phyloP scores from a whole-genome alignment of 2,329 filamentous ascomycete species.

The Hypomyces perniciosus region DNA sequence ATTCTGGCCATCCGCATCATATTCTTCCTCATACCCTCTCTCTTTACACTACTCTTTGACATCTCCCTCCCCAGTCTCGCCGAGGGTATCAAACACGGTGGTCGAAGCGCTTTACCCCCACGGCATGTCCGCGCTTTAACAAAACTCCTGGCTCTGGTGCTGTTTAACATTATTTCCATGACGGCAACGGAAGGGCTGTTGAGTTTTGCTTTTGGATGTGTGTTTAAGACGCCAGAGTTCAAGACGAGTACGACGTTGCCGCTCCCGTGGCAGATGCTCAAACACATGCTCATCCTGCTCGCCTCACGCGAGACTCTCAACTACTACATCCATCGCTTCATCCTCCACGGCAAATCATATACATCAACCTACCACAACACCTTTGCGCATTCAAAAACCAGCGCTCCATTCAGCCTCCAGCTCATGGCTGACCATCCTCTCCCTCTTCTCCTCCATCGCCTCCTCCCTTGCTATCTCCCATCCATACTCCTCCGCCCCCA shows the following conservation, averaged over 20 bases:
- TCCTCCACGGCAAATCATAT: slow-evolving; percentile 54
- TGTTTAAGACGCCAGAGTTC: slow-evolving; percentile 38
- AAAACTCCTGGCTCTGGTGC: slow-evolving; percentile 35
- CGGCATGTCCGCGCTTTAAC: slow-evolving; percentile 31
- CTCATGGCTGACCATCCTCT: slow-evolving; percentile 64
- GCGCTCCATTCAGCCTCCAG: slow-evolving; percentile 55
- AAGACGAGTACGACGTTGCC: slow-evolving; percentile 43
- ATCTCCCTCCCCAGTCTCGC: slow-evolving; percentile 62
- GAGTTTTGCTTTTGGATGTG: slow-evolving; percentile 30
- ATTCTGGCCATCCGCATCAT: slow-evolving; percentile 60
- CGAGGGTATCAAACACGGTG: slow-evolving; percentile 63
- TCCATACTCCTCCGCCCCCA: slow-evolving; percentile 61
- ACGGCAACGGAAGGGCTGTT: slow-evolving; percentile 38
- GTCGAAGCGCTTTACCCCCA: slow-evolving; percentile 42
- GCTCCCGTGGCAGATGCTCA: slow-evolving; percentile 47
- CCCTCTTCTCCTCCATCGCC: slow-evolving; percentile 55
- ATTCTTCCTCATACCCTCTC: slow-evolving; percentile 68
- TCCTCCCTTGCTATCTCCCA: slow-evolving; percentile 61
- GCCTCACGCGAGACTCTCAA: slow-evolving; percentile 51
- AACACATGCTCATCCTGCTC: slow-evolving; percentile 41
- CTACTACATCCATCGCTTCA: slow-evolving; percentile 67
- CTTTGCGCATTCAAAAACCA: slow-evolving; percentile 47
- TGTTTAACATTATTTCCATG: slow-evolving; percentile 41
- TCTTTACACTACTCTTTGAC: slow-evolving; percentile 70
- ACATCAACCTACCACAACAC: slow-evolving; percentile 31